phyloP scores from a whole-genome alignment of 179 eudicot genomes.

The Camellia oleifera region DNA sequence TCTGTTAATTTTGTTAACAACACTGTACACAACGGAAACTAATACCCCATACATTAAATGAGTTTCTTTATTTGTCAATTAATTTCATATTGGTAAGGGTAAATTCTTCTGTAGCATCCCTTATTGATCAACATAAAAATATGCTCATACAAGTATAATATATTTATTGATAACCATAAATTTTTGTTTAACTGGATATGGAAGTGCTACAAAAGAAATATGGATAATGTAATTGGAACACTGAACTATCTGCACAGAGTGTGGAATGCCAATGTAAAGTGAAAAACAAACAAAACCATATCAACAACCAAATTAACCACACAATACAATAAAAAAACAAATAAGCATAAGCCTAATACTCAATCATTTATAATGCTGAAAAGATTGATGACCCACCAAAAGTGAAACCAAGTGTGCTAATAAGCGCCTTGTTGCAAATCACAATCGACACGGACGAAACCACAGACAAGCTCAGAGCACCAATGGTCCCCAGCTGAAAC shows the following conservation, averaged over 20 bases:
- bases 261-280: background rate
- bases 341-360: background rate
- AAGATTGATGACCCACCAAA: conserved; percentile 41
- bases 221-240: background rate
- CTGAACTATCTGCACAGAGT: background rate
- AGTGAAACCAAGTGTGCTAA: conserved; percentile 63
- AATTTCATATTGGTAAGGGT: background rate
- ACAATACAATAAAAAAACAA: background rate
- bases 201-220: background rate
- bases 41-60: background rate
- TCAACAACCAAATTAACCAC: background rate
- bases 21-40: background rate
- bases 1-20: too few relatives aligned
- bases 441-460: conserved; percentile 69
- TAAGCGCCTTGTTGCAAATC: conserved; percentile 69
- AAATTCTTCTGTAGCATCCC: background rate
- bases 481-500: conserved; percentile 64
- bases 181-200: background rate
- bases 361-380: background rate
- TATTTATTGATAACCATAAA: background rate
- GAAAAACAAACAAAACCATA: background rate
- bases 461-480: conserved; percentile 64
- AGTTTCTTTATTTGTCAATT: background rate
- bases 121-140: background rate
- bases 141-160: background rate